Base-by-base conservation (phyloP, 1,284 basidiomycete species). In the Pseudozyma sp. region DNA sequence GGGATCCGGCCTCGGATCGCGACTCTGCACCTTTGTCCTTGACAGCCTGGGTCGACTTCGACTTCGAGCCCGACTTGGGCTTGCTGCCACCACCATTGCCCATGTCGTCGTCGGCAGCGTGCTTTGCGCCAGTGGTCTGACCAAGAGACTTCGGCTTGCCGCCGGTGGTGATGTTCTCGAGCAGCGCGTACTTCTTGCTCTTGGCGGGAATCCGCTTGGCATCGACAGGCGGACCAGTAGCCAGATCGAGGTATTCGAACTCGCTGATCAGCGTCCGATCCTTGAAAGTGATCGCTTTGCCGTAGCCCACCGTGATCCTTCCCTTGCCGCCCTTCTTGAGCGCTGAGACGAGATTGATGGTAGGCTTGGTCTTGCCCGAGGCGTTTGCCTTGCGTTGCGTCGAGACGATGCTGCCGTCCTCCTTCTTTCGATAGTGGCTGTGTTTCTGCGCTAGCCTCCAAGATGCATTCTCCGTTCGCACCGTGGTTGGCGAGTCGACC, bases 221-320 rank as follows among this genome's bases (percentile, higher is more conserved):
- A 24, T 85, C 80, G 5, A 85, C 76, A 0, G 87, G 87, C 7
- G 85, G 85, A 2, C 87, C 87, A 30, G 83, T 68, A 3, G 87
- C 86, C 4, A 87, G 78, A 60, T 87, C 87, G 34, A 87, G 84
- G 58, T 86, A 85, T 59, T 87, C 87, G 61, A 85, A 84, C 14
- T 81, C 79, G 46, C 84, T 81, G 29, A 87, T 82, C 9, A 87
- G 71, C 9, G 69, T 79, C 13, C 86, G 81, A 68, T 87, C 87
- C 68, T 87, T 87, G 85, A 87, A 87, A 7, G 85, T 81, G 30
- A 87, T 82, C 0, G 84, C 76, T 57, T 85, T 85, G 34, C 86
- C 86, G 62, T 86, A 87, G 13, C 83, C 74, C 65, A 85, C 79
- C 3, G 87, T 86, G 16, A 86, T 83, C 44, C 85, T 79, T 7